Percentiles rank a stretch among this genome's conserved stretches.
phyloP scores from a whole-genome alignment of 805 yeast genomes.

The Saturnispora bothae region DNA sequence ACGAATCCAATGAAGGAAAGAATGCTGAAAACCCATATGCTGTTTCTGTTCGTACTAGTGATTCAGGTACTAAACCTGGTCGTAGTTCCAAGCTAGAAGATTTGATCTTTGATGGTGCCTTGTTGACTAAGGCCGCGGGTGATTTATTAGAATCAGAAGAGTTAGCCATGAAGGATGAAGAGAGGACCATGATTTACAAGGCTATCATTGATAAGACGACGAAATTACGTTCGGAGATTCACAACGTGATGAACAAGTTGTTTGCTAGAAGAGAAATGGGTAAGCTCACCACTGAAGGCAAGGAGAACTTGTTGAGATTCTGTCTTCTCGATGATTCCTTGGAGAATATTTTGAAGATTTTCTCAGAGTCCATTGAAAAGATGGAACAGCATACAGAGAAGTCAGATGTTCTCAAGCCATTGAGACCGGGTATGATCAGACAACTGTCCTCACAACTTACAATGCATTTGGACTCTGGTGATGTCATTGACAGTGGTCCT shows the following conservation, averaged over 20 bases:
- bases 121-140: constrained; percentile 66
- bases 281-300: constrained; percentile 40
- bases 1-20: background rate
- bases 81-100: constrained; percentile 35
- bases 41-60: constrained; percentile 18
- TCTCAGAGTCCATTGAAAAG: constrained; percentile 19
- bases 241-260: constrained; percentile 38
- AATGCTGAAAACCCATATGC: background rate
- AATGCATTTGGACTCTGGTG: constrained; percentile 40
- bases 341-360: constrained; percentile 41
- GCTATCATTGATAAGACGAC: constrained; percentile 43
- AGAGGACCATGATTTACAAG: constrained; percentile 35
- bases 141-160: constrained; percentile 39
- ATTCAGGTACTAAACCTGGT: constrained; percentile 6
- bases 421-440: constrained; percentile 21
- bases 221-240: constrained; percentile 40
- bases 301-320: constrained; percentile 42
- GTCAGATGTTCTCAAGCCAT: background rate
- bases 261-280: constrained; percentile 38
- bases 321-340: constrained; percentile 45
- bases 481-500: constrained; percentile 42
- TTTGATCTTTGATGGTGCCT: constrained; percentile 63
- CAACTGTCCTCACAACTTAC: constrained; percentile 25
- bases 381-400: background rate
- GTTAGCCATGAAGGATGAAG: constrained; percentile 21